phyloP scores from a whole-genome alignment of 1,284 basidiomycete species.

The Sporisorium scitamineum region DNA sequence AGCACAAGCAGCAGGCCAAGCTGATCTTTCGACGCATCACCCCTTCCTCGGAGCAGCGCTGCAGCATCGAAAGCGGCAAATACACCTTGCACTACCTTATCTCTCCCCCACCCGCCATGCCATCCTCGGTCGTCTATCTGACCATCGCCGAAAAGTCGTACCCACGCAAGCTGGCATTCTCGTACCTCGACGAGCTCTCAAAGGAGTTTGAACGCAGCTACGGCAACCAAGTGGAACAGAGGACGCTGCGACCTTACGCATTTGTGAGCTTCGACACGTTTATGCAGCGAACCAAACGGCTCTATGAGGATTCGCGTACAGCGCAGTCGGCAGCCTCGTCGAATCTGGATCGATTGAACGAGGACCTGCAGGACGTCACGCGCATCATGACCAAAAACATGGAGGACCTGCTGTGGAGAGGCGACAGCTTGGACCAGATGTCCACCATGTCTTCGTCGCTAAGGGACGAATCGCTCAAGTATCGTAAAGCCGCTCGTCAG shows the following conservation, averaged over 20 bases:
- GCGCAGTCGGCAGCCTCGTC: slow-evolving; percentile 78
- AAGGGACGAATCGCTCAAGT: slow-evolving; percentile 95
- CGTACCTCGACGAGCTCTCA: slow-evolving; percentile 94
- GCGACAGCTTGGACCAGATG: slow-evolving; percentile 95
- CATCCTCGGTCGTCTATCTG: slow-evolving; percentile 82
- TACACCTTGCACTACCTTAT: slow-evolving; percentile 98
- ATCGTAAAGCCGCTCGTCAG: slow-evolving; percentile 92
- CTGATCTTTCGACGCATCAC: slow-evolving; percentile 89
- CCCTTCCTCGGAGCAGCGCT: slow-evolving; percentile 90
- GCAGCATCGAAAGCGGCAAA: slow-evolving; percentile 94
- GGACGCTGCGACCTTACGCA: slow-evolving; percentile 64
- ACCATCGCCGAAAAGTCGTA: slow-evolving; percentile 97
- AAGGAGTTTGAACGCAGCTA: slow-evolving; percentile 82
- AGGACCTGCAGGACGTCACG: slow-evolving; percentile 96
- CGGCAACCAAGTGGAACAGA: slow-evolving; percentile 61
- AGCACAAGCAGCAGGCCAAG: slow-evolving; percentile 98
- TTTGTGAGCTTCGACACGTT: slow-evolving; percentile 80
- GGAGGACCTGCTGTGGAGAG: slow-evolving; percentile 98
- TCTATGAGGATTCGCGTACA: slow-evolving; percentile 93
- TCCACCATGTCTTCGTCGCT: slow-evolving; percentile 97
- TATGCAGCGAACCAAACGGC: slow-evolving; percentile 95
- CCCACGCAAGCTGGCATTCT: slow-evolving; percentile 96
- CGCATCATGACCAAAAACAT: slow-evolving; percentile 99
- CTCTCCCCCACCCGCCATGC: slow-evolving; percentile 69
- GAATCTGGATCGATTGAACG: slow-evolving; percentile 88